phyloP scores from a whole-genome alignment of 2,329 filamentous ascomycete species.

The Zasmidium citrigriseum region DNA sequence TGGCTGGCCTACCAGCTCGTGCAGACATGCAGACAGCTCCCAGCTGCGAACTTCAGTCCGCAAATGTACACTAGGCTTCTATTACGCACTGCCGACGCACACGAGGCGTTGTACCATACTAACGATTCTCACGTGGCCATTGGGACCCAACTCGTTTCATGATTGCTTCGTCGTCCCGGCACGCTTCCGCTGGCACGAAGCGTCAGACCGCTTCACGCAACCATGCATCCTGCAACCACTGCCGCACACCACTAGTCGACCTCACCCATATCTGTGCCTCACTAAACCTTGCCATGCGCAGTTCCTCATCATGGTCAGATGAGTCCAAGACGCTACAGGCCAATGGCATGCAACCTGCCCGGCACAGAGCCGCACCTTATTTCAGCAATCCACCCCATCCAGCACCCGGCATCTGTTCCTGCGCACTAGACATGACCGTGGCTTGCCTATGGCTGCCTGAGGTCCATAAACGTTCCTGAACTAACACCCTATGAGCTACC shows the following conservation, averaged over 20 bases:
- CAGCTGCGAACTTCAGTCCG: constrained; percentile 21
- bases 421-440: constrained; percentile 8
- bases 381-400: constrained; percentile 8
- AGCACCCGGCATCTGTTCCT: not conserved
- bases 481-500: not conserved
- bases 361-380: constrained; percentile 23
- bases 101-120: constrained; percentile 25
- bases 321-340: constrained; percentile 8
- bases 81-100: constrained; percentile 17
- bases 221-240: not conserved
- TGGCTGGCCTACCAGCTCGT: not conserved
- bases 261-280: not conserved
- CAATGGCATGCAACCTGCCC: constrained; percentile 13
- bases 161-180: constrained; percentile 1
- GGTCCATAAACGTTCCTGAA: constrained; percentile 7
- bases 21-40: constrained; percentile 6
- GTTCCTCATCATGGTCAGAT: constrained; percentile 15
- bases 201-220: not conserved
- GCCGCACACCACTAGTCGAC: constrained; percentile 10
- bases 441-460: constrained; percentile 20
- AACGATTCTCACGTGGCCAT: constrained; percentile 18
- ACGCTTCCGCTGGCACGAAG: not conserved
- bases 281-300: constrained; percentile 3
- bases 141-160: constrained; percentile 1
- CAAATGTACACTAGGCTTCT: constrained; percentile 18